phyloP scores from a whole-genome alignment of 129 eudicot species.

The Helianthus annuus region DNA sequence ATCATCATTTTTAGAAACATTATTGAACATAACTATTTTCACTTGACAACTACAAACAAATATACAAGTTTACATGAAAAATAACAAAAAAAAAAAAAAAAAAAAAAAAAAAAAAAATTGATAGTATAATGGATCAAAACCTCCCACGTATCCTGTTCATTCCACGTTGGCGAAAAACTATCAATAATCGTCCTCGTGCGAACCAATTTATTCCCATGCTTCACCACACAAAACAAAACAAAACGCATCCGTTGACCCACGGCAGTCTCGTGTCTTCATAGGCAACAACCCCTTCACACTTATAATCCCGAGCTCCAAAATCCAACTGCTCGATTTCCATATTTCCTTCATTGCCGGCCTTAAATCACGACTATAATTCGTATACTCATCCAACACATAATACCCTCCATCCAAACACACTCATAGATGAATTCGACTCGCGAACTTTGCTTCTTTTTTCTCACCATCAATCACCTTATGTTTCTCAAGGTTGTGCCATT shows the following conservation, averaged over 20 bases:
- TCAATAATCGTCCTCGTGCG: constrained; percentile 84
- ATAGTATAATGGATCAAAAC: constrained; percentile 89
- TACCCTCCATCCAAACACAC: constrained; percentile 97
- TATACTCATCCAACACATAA: constrained; percentile 82
- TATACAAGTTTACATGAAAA: no score
- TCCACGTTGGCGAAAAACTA: constrained; percentile 68
- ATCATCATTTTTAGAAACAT: no score
- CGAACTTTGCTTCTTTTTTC: no score
- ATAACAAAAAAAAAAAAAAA: no score
- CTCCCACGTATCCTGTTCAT: constrained; percentile 97
- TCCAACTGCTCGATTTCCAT: constrained; percentile 71
- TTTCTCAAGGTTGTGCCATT: no score
- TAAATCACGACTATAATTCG: constrained; percentile 71
- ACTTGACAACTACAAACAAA: no score
- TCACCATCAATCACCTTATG: no score
- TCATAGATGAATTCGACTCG: no score
- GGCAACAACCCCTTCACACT: constrained; percentile 75
- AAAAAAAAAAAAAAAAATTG: no score
- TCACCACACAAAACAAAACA: constrained; percentile 84
- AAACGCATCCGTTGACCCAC: constrained; percentile 83
- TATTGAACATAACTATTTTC: no score
- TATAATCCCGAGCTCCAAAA: constrained; percentile 77
- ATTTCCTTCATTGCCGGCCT: constrained; percentile 71
- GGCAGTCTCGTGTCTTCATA: constrained; percentile 71
- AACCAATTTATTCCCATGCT: constrained; percentile 84